Evolutionary conservation across 306 rosid species (phyloP), one percentile per base, ranked within the genome.

Genomic region (Arachis stenosperma): DNA sequence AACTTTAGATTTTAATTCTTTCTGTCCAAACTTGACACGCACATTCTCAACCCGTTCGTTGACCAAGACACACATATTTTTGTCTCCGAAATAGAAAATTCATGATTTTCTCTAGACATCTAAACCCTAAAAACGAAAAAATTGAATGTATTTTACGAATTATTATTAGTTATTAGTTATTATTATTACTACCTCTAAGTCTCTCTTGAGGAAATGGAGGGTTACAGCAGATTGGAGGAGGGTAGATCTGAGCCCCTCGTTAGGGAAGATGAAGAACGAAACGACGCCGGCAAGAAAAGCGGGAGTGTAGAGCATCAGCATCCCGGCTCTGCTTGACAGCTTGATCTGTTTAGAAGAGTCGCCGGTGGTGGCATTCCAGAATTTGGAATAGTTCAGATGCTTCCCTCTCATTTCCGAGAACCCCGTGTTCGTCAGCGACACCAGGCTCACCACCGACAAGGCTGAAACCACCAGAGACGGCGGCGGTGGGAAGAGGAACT

Each of bases 131-230:
- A 57, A 65, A 22, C 27, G 27, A 22, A 22, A 22, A 22, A 22
- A 22, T 22, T 22, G 27, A 22, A 22, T 22, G 27, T 17, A 17
- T 17, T 17, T 17, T 17, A 17, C 17, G 17, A 17, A 17, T 22
- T 22, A 22, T 22, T 22, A 22, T 22, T 22, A 22, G 27, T 22
- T 22, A 22, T 22, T 22, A 22, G 27, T 22, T 22, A 22, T 22
- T 5, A 44, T 22, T 37, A 22, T 1, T 0, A 11, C 40, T 78
- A 87, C 96, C 96, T 93, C 98, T 43, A 88, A 39, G 2, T 82
- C n/a, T 53, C 98, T 83, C 80, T 91, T 91, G 71, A 89, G 81
- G 89, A 91, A 94, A 73, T 94, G 98, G 4, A 91, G 5, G 8
- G 91, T 79, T 0, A 91, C 57, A 61, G 90, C 90, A 39, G 81